Percentiles rank a stretch among this genome's conserved stretches.
phyloP scores from a whole-genome alignment of 441 rosid species.

The Bocquillonia castaneifolia region DNA sequence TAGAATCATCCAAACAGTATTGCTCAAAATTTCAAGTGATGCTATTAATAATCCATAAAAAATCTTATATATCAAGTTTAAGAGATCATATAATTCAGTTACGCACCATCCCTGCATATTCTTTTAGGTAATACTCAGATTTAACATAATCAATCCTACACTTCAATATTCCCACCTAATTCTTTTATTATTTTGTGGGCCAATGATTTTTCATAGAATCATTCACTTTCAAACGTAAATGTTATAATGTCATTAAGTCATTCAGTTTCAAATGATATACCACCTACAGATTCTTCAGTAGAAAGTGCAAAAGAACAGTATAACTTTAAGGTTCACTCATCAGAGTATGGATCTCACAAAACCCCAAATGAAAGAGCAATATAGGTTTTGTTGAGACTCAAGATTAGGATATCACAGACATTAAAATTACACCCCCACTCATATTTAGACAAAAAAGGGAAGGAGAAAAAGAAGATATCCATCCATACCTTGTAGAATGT shows the following conservation, averaged over 20 bases:
- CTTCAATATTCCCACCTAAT: not conserved
- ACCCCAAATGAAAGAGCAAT: not conserved
- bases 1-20: not conserved
- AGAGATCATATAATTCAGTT: not conserved
- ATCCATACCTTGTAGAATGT: conserved; percentile 90
- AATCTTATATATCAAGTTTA: not conserved
- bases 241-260: not conserved
- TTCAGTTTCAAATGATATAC: not conserved
- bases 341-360: not conserved
- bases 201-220: not conserved
- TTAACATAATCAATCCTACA: not conserved
- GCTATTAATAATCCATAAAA: not conserved
- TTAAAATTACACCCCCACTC: not conserved
- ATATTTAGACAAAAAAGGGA: not conserved
- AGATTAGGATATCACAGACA: not conserved
- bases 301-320: not conserved
- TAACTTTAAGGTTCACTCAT: not conserved
- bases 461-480: conserved; percentile 14
- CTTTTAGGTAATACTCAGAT: not conserved
- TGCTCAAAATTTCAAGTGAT: not conserved
- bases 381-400: conserved; percentile 6
- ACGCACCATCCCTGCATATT: not conserved
- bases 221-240: not conserved
- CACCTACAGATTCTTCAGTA: not conserved
- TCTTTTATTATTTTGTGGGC: not conserved